Conservation (phyloP, 305 asterid species). For the Euphrasia arctica region DNA sequence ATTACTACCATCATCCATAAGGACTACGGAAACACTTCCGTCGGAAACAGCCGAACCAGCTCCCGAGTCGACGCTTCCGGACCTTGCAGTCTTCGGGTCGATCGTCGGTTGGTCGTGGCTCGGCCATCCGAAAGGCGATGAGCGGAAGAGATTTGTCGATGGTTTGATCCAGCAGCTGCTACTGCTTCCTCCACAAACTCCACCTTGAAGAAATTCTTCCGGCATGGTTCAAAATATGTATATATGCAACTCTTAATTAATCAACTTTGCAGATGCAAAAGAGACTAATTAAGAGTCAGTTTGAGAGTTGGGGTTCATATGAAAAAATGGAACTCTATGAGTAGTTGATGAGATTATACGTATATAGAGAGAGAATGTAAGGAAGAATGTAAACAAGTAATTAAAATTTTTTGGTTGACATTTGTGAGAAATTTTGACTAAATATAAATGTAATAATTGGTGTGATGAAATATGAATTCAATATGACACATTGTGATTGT, state of each 20-base stretch:
- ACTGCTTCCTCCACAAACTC: constrained; percentile 38
- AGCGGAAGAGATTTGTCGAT: constrained; percentile 30
- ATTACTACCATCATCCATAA: not conserved
- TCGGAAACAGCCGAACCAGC: constrained; percentile 31
- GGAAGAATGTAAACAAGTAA: not conserved
- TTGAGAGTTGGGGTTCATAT: constrained; percentile 18
- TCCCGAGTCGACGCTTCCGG: constrained; percentile 29
- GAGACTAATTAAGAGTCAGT: not conserved
- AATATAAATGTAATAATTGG: not conserved
- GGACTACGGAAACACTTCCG: constrained; percentile 22
- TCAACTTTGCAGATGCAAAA: too few relatives aligned
- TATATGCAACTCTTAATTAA: too few relatives aligned
- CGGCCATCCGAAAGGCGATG: constrained; percentile 44
- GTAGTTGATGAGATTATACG: constrained; percentile 11
- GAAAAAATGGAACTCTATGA: constrained; percentile 25
- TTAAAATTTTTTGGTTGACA: constrained; percentile 34
- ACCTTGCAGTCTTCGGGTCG: constrained; percentile 27
- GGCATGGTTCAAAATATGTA: constrained; percentile 19
- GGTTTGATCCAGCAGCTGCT: constrained; percentile 34
- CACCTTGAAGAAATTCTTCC: constrained; percentile 39
- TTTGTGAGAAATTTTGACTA: constrained; percentile 24
- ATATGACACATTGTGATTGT: too few relatives aligned
- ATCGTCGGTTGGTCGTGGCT: constrained; percentile 21
- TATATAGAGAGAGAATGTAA: constrained; percentile 1
- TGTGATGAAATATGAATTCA: not conserved